Evolutionary conservation across 2,329 filamentous ascomycete genomes (phyloP).

Genomic region (Claviceps sp.): DNA sequence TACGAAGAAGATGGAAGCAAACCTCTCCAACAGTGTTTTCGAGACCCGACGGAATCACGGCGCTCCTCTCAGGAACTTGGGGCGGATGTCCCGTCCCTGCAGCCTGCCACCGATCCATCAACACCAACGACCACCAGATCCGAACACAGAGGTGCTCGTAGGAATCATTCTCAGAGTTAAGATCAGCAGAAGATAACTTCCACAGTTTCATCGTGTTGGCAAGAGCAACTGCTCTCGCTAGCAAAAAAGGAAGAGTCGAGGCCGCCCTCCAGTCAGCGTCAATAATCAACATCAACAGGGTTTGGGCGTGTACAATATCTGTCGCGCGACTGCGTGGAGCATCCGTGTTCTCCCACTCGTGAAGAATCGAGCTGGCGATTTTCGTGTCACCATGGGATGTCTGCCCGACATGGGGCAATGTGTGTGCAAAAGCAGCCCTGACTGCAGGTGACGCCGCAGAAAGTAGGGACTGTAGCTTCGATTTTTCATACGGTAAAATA

Average conservation of each 20-base stretch:
- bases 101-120: constrained; percentile 62
- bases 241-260: constrained; percentile 34
- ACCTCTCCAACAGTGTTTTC: constrained; percentile 46
- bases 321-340: constrained; percentile 23
- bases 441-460: constrained; percentile 41
- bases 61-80: constrained; percentile 48
- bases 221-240: constrained; percentile 52
- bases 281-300: constrained; percentile 51
- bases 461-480: constrained; percentile 41
- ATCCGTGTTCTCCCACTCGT: constrained; percentile 36
- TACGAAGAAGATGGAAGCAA: constrained; percentile 52
- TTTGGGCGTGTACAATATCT: constrained; percentile 50
- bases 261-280: constrained; percentile 44
- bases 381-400: constrained; percentile 28
- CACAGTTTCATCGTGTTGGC: constrained; percentile 52
- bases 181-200: constrained; percentile 26
- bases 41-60: constrained; percentile 47
- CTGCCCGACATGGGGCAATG: constrained; percentile 42
- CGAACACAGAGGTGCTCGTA: constrained; percentile 49
- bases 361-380: constrained; percentile 32
- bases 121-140: constrained; percentile 59
- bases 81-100: constrained; percentile 50
- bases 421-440: constrained; percentile 50
- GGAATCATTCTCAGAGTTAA: constrained; percentile 40
- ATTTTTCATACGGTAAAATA: constrained; percentile 45